Evolutionary conservation across 495 filamentous ascomycete species (phyloP), one percentile per base, ranked within the genome.

Genomic region (Lindgomyces ingoldianus): DNA sequence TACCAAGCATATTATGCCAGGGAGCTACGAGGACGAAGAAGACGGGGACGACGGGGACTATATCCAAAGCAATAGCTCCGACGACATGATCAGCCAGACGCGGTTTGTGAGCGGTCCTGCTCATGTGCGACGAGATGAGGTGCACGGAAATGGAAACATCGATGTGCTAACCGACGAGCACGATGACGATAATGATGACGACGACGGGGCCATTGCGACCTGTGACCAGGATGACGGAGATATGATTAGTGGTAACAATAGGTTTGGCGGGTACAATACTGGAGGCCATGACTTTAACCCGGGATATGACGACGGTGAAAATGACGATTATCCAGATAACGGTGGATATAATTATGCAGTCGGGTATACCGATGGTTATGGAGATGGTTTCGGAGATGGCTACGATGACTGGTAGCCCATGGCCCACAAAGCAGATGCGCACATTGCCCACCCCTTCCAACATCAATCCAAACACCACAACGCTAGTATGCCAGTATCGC

Each of bases 31-130:
- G n/a, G 26, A 18, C 22, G 29, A 55, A 19, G 29, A 55, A 9
- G 10, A 55, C 52, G 29, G 39, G 9, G 52, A 55, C 52, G 29
- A 55, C 18, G 52, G 52, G 3, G 25, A 19, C 26, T n/a, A 18
- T 48, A 48, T 18, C 21, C 4, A 48, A 8, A 8, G n/a, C 8
- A 27, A 39, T 55, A 14, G 30, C 24, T 24, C 25, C 14, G 16
- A 36, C 22, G 52, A 36, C 39, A 41, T 12, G 33, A 39, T 39
- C 33, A 39, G 33, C 14, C 33, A 6, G 33, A n/a, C n/a, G n/a
- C n/a, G n/a, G n/a, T n/a, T n/a, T n/a, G n/a, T n/a, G n/a, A n/a
- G n/a, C n/a, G n/a, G n/a, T n/a, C n/a, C n/a, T n/a, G n/a, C n/a
- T n/a, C n/a, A n/a, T n/a, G n/a, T n/a, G n/a, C n/a, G n/a, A n/a